Evolutionary conservation across 768 basidiomycete genomes (phyloP), one percentile per base, ranked within the genome.

Genomic region (Suillus spraguei): DNA sequence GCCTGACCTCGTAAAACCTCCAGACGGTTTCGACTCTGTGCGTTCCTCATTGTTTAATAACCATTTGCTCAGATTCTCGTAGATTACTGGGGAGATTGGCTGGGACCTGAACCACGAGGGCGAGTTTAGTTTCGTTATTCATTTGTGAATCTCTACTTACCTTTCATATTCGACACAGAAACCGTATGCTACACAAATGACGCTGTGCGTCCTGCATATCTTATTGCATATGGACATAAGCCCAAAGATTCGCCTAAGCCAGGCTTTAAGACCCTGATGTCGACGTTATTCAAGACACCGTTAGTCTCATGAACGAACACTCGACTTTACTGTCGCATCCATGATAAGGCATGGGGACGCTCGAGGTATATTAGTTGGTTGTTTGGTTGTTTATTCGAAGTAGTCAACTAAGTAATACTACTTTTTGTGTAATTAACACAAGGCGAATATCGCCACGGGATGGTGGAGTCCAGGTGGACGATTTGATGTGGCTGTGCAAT

Each of bases 151-250:
- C 32, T 20, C 6, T 24, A 20, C 41, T 58, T 32, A 58, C 28
- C 56, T 58, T 28, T 28, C 55, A 36, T 59, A 38, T 32, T 20
- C 11, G 24, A 49, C 6, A 3, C 59, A 75, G 88, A 89, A 71
- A 88, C 85, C 4, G 86, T 89, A 9, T 86, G 87, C 16, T 89
- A 89, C 67, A 69, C 78, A 50, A 88, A 88, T 67, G 87, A 88
- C 65, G 87, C 88, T 35, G 83, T 88, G 66, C 83, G 87, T 9
- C 88, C 88, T 20, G 86, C 86, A 0, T 90, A 83, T 73, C 77
- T 89, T 62, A 72, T 90, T n/a, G 82, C 88, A 22, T 90, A 89
- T 67, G 85, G 83, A 20, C 54, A 71, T 42, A 72, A 76, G 59
- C 60, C 55, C 50, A 41, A 62, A 53, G 60, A 69, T 41, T 52